Percentiles rank a stretch among this genome's conserved stretches.
phyloP scores from a whole-genome alignment of 164 flowering plant species.

The Aristolochia contorta region DNA sequence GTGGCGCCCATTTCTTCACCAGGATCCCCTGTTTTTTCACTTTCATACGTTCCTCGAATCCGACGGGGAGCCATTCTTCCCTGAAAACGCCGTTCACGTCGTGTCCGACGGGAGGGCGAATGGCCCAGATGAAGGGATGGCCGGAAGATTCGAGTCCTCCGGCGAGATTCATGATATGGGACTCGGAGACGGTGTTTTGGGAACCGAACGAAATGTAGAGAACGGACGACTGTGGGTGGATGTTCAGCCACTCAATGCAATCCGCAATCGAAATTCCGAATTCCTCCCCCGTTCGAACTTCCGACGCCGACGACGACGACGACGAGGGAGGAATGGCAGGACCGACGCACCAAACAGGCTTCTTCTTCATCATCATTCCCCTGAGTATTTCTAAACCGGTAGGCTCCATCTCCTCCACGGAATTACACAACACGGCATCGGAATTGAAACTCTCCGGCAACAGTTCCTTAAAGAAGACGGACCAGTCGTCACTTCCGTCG shows the following conservation, averaged over 20 bases:
- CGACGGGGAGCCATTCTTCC: constrained; percentile 18
- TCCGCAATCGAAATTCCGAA: neutral
- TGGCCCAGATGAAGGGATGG: constrained; percentile 1
- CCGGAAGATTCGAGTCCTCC: constrained; percentile 16
- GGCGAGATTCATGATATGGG: constrained; percentile 26
- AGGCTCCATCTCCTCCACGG: constrained; percentile 40
- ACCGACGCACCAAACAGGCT: constrained; percentile 26
- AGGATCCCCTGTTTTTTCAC: constrained; percentile 9
- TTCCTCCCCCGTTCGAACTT: neutral
- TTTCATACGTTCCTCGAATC: constrained; percentile 14
- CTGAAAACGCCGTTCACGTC: constrained; percentile 10
- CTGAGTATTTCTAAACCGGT: constrained; percentile 30
- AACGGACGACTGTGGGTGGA: constrained; percentile 8
- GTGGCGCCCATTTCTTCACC: constrained; percentile 20
- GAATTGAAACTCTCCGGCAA: neutral
- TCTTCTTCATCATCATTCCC: constrained; percentile 10
- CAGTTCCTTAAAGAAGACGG: neutral
- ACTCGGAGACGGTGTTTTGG: constrained; percentile 16
- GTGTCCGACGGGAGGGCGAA: constrained; percentile 18
- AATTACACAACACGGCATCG: constrained; percentile 13
- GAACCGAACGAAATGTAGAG: constrained; percentile 22
- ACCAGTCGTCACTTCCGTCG: constrained; percentile 5
- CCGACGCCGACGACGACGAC: neutral
- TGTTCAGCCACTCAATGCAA: constrained; percentile 9
- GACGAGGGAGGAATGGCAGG: constrained; percentile 4